phyloP scores from a whole-genome alignment of 352 stramenopile species.

The Globisporangium ultimum region DNA sequence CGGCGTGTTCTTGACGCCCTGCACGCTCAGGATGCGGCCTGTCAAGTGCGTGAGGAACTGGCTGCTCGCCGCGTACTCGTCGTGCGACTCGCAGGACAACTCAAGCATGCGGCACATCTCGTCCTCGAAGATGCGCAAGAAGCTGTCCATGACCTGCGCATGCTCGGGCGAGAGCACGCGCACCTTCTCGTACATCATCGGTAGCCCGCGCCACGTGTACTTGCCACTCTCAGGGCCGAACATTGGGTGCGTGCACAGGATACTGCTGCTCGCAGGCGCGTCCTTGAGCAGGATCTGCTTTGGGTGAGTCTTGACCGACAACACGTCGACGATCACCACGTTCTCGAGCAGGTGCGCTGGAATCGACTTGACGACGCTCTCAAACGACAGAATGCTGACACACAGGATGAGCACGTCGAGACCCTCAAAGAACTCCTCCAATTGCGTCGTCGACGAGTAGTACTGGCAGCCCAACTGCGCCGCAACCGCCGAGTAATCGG shows the following conservation, averaged over 20 bases:
- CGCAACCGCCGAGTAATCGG: conserved; percentile 73
- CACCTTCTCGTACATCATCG: conserved; percentile 96
- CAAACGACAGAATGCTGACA: conserved; percentile 79
- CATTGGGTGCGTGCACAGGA: conserved; percentile 98
- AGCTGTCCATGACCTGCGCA: conserved; percentile 80
- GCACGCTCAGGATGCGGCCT: conserved; percentile 93
- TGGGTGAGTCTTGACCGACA: conserved; percentile 98
- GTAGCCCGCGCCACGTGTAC: conserved; percentile 92
- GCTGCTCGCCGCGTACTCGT: conserved; percentile 95
- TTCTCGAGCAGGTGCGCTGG: conserved; percentile 72
- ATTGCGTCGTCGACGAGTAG: conserved; percentile 57
- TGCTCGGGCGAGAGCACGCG: conserved; percentile 67
- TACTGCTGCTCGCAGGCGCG: conserved; percentile 87
- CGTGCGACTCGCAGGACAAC: conserved; percentile 95
- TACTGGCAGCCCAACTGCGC: conserved; percentile 54
- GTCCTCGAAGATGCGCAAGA: conserved; percentile 95
- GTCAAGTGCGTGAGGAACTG: conserved; percentile 99
- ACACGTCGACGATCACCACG: conserved; percentile 95
- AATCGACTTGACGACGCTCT: conserved; percentile 60
- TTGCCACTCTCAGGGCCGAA: conserved; percentile 96
- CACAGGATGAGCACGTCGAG: conserved; percentile 95
- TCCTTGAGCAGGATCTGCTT: conserved; percentile 91
- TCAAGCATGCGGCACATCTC: conserved; percentile 97
- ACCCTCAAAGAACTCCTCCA: conserved; percentile 88
- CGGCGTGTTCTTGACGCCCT: conserved; percentile 79